These are phyloP conservation scores for Phylloporus sp. DNA, from an alignment of 1,284 basidiomycete species.

Conservation along the genomic window DNA sequence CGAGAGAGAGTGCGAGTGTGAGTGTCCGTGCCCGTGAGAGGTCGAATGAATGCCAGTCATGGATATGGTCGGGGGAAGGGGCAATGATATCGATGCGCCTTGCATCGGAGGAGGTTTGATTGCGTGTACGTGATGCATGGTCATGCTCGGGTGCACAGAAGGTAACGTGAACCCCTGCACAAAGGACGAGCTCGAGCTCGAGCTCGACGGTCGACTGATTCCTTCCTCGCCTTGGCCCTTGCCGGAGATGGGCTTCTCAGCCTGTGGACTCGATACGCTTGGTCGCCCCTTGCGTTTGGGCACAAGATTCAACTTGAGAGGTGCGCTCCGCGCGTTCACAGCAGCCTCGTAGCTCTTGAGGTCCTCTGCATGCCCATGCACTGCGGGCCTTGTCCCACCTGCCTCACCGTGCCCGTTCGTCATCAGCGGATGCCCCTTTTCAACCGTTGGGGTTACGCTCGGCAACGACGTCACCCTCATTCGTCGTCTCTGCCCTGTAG, in stretches of 20 bases:
- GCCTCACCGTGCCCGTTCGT: conserved; percentile 28
- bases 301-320: conserved; percentile 57
- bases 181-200: conserved; percentile 45
- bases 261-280: conserved; percentile 25
- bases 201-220: conserved; percentile 45
- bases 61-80: conserved; percentile 31
- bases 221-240: conserved; percentile 15
- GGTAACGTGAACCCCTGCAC: conserved; percentile 45
- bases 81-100: conserved; percentile 32
- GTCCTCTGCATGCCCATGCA: conserved; percentile 63
- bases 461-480: conserved; percentile 69
- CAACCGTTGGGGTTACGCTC: conserved; percentile 66
- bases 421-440: conserved; percentile 31
- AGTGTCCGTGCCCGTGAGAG: not conserved
- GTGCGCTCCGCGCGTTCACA: conserved; percentile 65
- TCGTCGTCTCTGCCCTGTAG: conserved; percentile 47
- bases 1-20: not conserved
- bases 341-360: conserved; percentile 77
- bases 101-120: conserved; percentile 41
- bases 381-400: conserved; percentile 43
- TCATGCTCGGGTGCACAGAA: conserved; percentile 3
- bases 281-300: conserved; percentile 33
- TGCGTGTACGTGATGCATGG: conserved; percentile 6
- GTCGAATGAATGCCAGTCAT: conserved; percentile 19
- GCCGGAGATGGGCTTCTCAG: not conserved